phyloP scores from a whole-genome alignment of 108 stramenopile genomes.

The Cyclotella kingstonii region DNA sequence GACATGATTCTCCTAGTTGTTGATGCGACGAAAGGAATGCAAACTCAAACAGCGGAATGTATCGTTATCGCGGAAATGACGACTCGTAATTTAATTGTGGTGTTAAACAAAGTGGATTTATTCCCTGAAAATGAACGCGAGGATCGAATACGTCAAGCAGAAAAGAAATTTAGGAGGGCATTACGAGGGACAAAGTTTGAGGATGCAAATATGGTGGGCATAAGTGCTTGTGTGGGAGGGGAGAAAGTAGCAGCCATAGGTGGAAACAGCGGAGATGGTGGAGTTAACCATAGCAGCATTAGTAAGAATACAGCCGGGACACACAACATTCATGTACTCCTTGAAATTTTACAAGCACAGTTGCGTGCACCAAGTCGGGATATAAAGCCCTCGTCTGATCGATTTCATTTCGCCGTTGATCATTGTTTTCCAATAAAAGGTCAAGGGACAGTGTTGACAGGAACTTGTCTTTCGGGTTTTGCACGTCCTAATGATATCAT shows the following conservation, averaged over 20 bases:
- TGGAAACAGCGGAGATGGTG: slow-evolving; percentile 6
- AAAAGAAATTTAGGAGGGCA: slow-evolving; percentile 55
- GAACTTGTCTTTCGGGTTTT: slow-evolving; percentile 87
- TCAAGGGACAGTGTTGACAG: slow-evolving; percentile 97
- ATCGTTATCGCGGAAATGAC: slow-evolving; percentile 97
- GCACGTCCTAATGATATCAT: slow-evolving; percentile 86
- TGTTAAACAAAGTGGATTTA: slow-evolving; percentile 92
- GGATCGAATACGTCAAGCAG: slow-evolving; percentile 54
- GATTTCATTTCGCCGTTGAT: slow-evolving; percentile 89
- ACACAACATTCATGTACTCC: slow-evolving; percentile 65
- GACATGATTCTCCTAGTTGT: slow-evolving; percentile 95
- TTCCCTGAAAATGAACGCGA: slow-evolving; percentile 76
- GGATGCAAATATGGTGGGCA: slow-evolving; percentile 71
- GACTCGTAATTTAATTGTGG: slow-evolving; percentile 82
- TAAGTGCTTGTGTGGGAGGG: slow-evolving; percentile 91
- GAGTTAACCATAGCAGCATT: no score
- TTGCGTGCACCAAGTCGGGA: slow-evolving; percentile 67
- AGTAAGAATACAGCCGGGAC: slow-evolving; percentile 35
- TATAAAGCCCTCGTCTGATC: slow-evolving; percentile 23
- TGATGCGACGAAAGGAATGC: slow-evolving; percentile 96
- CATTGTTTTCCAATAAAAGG: slow-evolving; percentile 97
- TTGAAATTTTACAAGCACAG: slow-evolving; percentile 56
- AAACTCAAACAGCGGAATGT: slow-evolving; percentile 99
- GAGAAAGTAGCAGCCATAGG: slow-evolving; percentile 87
- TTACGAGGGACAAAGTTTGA: slow-evolving; percentile 72